Evolutionary conservation across 2,329 filamentous ascomycete species (phyloP), one percentile per base, ranked within the genome.

Genomic region (Alternaria sp.): DNA sequence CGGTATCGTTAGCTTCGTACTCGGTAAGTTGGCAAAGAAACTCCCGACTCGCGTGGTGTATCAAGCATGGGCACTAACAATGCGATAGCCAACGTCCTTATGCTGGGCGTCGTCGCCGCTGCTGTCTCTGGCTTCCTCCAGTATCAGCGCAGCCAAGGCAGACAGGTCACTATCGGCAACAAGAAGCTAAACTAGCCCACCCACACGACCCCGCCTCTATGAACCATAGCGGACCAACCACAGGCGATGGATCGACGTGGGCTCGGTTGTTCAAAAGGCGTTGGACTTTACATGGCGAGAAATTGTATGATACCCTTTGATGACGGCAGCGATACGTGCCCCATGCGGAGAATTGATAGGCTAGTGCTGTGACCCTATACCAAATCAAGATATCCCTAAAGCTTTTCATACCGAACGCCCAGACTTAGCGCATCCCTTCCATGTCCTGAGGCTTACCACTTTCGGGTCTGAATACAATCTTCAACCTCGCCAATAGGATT

Each of bases 131-230:
- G 68, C n/a, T 77, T 74, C 65, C 58, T 77, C 44, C 70, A 74
- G 60, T 77, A 75, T 59, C 73, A 77, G 66, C 70, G 72, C 51
- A 72, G 63, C 52, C 75, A 77, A 64, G 75, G 75, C 26, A 70
- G 68, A 23, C 67, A 71, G 21, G 73, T 77, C 39, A 63, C 70
- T 45, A 70, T 77, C 29, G 75, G 74, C 34, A 70, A 76, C 60
- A 77, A 77, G 69, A 77, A 77, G 65, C 50, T 77, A 42, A 77
- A 76, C 58, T 77, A 71, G 58, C 13, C 13, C 4, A 14, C n/a
- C 24, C 13, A 2, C 7, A 33, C 8, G 3, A 41, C 21, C 7
- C 7, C 3, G 39, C 9, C 10, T 21, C 24, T 55, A 7, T 13
- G 21, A 37, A 24, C 9, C 9, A 50, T 23, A 33, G 23, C 33